These are phyloP conservation scores for Sechiopsis laciniata DNA, from an alignment of 306 rosid genomes.

Conservation along the genomic window DNA sequence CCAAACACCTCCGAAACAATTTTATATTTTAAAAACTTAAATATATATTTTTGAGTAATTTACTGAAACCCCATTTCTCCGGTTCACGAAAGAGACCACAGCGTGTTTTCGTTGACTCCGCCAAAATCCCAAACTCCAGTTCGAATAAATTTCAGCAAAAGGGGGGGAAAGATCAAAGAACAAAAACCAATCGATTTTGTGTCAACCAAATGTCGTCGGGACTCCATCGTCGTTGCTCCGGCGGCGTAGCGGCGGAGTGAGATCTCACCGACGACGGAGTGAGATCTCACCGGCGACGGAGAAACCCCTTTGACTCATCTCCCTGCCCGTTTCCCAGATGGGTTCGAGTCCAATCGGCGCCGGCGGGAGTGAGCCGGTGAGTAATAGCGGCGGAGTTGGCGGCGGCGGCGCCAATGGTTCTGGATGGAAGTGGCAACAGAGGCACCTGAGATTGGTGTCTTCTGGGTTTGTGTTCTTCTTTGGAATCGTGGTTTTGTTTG, in stretches of 20 bases:
- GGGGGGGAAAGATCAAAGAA: not conserved
- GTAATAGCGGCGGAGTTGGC: conserved; percentile 20
- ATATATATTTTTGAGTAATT: not conserved
- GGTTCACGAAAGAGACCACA: conserved; percentile 9
- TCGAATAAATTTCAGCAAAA: not conserved
- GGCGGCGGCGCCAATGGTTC: conserved; percentile 26
- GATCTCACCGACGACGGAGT: conserved; percentile 21
- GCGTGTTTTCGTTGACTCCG: conserved; percentile 19
- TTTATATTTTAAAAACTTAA: too few relatives aligned
- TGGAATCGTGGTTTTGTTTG: conserved; percentile 66
- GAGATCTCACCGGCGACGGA: conserved; percentile 23
- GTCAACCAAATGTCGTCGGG: not conserved
- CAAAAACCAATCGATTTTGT: not conserved
- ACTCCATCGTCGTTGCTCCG: not conserved
- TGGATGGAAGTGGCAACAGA: conserved; percentile 48
- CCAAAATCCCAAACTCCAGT: conserved; percentile 9
- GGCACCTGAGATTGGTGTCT: conserved; percentile 44
- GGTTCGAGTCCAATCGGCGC: conserved; percentile 49
- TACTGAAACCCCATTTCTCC: not conserved
- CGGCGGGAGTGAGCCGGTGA: conserved; percentile 25
- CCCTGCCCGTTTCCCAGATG: conserved; percentile 32
- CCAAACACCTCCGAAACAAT: too few relatives aligned
- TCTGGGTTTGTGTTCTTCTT: conserved; percentile 73
- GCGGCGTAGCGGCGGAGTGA: conserved; percentile 4
- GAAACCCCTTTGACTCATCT: conserved; percentile 12